Percentiles rank a stretch among this genome's conserved stretches.
These are phyloP conservation scores for Salvia splendens DNA, from an alignment of 257 asterid genomes.

Conservation along the genomic window DNA sequence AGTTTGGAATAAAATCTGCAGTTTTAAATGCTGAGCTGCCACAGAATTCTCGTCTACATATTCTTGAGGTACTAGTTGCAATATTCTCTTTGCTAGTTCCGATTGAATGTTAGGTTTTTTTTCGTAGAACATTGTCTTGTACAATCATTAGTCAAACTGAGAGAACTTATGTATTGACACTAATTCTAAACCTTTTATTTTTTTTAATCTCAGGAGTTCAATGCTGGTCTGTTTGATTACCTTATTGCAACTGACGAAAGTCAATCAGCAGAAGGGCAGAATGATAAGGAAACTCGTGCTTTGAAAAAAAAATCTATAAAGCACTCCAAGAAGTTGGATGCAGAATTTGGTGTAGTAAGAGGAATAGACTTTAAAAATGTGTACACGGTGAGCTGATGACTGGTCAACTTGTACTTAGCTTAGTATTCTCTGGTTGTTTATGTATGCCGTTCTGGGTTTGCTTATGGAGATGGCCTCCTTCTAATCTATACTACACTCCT, in stretches of 20 bases:
- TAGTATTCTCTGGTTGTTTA: constrained; percentile 10
- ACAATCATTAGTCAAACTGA: neutral
- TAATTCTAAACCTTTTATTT: constrained; percentile 12
- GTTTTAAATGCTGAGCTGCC: constrained; percentile 96
- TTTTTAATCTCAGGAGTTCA: constrained; percentile 64
- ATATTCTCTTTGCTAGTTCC: constrained; percentile 22
- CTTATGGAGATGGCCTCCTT: neutral
- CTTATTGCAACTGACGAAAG: constrained; percentile 80
- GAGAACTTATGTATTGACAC: constrained; percentile 18
- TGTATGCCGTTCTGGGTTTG: neutral
- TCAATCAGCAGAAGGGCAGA: constrained; percentile 51
- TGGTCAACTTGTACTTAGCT: constrained; percentile 15
- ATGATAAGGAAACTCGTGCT: constrained; percentile 44
- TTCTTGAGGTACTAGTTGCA: constrained; percentile 65
- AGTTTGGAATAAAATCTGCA: constrained; percentile 93
- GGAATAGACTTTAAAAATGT: constrained; percentile 97
- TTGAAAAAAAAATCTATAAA: constrained; percentile 58
- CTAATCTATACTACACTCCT: neutral
- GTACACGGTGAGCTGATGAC: constrained; percentile 61
- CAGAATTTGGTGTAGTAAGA: constrained; percentile 96
- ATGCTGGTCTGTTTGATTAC: constrained; percentile 94
- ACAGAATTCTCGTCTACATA: constrained; percentile 93
- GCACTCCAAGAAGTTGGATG: constrained; percentile 68
- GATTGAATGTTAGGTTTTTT: constrained; percentile 17
- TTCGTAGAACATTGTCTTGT: neutral